Evolutionary conservation across 2,329 filamentous ascomycete species (phyloP), one percentile per base, ranked within the genome.

Genomic region (Alternaria brassicicola): DNA sequence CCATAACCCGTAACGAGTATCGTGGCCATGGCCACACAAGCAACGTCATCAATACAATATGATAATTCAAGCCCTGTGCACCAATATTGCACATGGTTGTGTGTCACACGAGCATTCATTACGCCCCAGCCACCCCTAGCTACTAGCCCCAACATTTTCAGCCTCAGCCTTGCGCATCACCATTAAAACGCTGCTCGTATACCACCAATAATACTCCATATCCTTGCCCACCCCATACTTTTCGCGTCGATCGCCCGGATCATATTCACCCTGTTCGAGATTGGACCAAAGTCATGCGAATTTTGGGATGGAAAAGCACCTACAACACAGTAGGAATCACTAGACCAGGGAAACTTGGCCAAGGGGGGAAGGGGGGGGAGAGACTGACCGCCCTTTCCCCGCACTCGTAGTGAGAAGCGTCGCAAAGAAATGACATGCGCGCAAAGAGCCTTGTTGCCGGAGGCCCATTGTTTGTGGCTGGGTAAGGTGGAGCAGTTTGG

Each of bases 131-230:
- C 43, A 23, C 43, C 43, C 43, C 30, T 47, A 35, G 43, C 19
- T 23, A 47, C 19, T 47, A 35, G 43, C 28, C 19, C 43, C 28
- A 47, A 47, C 43, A 47, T 47, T 33, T 25, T 25, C 43, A 47
- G 43, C 43, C 43, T 47, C 43, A 47, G 43, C 30, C 43, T 47
- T 47, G 43, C 43, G 13, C 43, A 47, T 47, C 43, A 35, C 43
- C 43, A 47, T 47, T 35, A 46, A 46, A 46, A 31, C 43, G 43
- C 17, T 33, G 43, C 19, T 13, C 43, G 33, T 15, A 30, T 46
- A 31, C 43, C 43, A 46, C 43, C 43, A 46, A 46, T 46, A 31
- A 46, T 41, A 25, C 21, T 15, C 6, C 28, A 6, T 31, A 15
- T 33, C 28, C 28, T 21, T 46, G 26, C 28, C 43, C 43, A 33